These are phyloP conservation scores for Phaseolus coccineus DNA, from an alignment of 331 rosid species.

Conservation along the genomic window DNA sequence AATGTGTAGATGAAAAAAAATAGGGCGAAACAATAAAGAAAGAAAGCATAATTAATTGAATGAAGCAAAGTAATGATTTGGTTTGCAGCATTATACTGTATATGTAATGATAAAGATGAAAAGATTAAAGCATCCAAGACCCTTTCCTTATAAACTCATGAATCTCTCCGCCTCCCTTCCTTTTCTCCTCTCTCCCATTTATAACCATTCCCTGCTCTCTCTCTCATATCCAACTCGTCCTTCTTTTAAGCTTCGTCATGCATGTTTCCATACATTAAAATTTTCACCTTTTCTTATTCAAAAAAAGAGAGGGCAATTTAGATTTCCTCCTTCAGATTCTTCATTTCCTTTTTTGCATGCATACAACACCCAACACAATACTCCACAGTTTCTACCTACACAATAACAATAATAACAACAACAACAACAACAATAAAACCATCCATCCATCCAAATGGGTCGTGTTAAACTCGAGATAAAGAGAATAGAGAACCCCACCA, in stretches of 20 bases:
- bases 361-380: neutral
- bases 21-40: too few species aligned
- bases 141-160: slow-evolving; percentile 51
- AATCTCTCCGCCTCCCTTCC: slow-evolving; percentile 56
- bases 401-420: neutral
- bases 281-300: neutral
- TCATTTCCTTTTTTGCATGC: slow-evolving; percentile 37
- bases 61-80: neutral
- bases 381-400: neutral
- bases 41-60: too few species aligned
- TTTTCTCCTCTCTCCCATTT: slow-evolving; percentile 50
- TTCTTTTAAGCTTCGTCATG: slow-evolving; percentile 62
- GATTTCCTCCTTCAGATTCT: slow-evolving; percentile 50
- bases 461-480: slow-evolving; percentile 89
- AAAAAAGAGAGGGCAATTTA: slow-evolving; percentile 41
- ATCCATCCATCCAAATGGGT: slow-evolving; percentile 56
- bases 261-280: slow-evolving; percentile 46
- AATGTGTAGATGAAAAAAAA: too few species aligned
- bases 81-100: too few species aligned
- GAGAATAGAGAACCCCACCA: slow-evolving; percentile 75
- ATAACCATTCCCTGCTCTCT: slow-evolving; percentile 59
- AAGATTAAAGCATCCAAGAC: slow-evolving; percentile 40
- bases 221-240: slow-evolving; percentile 60
- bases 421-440: neutral
- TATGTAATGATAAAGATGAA: slow-evolving; percentile 32